Evolutionary conservation across 306 rosid species (phyloP).

Genomic region (Begonia peltatifolia): DNA sequence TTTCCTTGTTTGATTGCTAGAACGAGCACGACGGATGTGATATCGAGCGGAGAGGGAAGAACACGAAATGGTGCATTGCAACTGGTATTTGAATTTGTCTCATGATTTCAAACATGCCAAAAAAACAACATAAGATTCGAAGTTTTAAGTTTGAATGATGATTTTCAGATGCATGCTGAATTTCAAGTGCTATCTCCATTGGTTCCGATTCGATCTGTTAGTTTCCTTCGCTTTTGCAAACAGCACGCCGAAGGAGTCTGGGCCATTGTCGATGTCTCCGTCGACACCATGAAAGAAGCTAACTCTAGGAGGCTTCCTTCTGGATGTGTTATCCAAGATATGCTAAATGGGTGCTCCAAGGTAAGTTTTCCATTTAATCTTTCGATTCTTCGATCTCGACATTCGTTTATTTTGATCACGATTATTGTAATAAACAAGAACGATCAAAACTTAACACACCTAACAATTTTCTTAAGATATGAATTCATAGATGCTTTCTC

Average conservation of each 20-base stretch:
- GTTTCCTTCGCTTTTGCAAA: conserved; percentile 82
- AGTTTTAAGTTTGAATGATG: no score
- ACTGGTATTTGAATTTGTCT: conserved; percentile 22
- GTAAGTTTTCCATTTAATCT: conserved; percentile 16
- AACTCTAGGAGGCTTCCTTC: conserved; percentile 89
- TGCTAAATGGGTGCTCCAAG: conserved; percentile 98
- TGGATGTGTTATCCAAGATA: conserved; percentile 95
- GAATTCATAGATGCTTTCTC: no score
- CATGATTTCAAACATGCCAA: no score
- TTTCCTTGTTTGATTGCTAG: conserved; percentile 80
- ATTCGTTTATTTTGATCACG: no score
- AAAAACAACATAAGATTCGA: no score
- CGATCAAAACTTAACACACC: no score
- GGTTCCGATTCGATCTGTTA: conserved; percentile 78
- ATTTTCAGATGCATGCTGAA: conserved; percentile 78
- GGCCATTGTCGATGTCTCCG: conserved; percentile 88
- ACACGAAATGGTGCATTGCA: conserved; percentile 85
- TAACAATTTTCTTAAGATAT: no score
- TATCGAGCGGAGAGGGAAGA: conserved; percentile 74
- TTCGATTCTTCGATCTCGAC: background rate
- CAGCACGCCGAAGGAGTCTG: conserved; percentile 93
- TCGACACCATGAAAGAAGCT: conserved; percentile 44
- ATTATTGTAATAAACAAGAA: no score
- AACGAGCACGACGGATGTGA: conserved; percentile 58
- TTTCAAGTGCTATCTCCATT: conserved; percentile 87